Percentiles rank a stretch among this genome's conserved stretches.
Evolutionary conservation across 2,329 filamentous ascomycete genomes (phyloP).

Genomic region (Trichoderma sp.): DNA sequence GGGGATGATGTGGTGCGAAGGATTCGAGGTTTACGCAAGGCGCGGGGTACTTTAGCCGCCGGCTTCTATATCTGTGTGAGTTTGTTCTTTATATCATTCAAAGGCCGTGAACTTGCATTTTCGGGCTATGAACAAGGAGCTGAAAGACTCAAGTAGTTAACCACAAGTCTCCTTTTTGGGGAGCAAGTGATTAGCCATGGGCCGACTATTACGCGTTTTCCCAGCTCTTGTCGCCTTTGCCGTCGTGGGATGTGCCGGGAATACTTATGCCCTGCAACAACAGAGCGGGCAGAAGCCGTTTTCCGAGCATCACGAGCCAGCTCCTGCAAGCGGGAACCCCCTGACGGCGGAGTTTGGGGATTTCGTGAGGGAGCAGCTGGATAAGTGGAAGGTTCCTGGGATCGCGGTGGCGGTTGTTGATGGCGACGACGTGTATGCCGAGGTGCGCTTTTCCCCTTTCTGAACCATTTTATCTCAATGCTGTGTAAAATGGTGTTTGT

Average conservation of each 20-base stretch:
- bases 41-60: conserved; percentile 13
- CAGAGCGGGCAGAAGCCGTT: conserved; percentile 15
- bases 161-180: neutral
- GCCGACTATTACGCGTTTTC: neutral
- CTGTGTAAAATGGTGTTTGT: neutral
- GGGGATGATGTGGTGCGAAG: neutral
- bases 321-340: neutral
- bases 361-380: conserved; percentile 21
- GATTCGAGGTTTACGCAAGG: conserved; percentile 11
- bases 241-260: neutral
- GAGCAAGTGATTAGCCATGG: neutral
- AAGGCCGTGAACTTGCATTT: no score
- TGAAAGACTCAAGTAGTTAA: neutral
- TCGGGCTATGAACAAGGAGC: neutral
- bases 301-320: neutral
- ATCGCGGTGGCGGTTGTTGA: conserved; percentile 42
- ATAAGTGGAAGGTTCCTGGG: conserved; percentile 28
- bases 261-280: no score
- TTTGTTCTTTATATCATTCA: no score
- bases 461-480: no score
- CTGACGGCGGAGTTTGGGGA: conserved; percentile 25
- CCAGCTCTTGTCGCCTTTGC: neutral
- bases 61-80: neutral
- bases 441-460: conserved; percentile 28
- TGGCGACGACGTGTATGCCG: conserved; percentile 34